A percentile compares a stretch with the other conserved stretches of the same genome.
These are phyloP conservation scores for Nemania sp. DNA, from an alignment of 2,329 filamentous ascomycete genomes.

Conservation along the genomic window DNA sequence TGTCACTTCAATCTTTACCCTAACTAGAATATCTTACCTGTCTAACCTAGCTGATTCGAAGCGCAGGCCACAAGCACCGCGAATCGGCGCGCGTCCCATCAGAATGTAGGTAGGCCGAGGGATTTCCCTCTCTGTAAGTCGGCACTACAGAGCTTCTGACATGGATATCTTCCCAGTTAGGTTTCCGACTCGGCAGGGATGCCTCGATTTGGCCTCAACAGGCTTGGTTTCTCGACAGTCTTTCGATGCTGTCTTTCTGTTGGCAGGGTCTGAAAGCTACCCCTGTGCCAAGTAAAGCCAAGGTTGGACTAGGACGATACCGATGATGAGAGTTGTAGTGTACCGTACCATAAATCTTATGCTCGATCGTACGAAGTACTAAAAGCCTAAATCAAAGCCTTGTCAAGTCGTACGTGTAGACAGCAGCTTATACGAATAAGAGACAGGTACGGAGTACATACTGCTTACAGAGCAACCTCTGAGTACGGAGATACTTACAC, in stretches of 20 bases:
- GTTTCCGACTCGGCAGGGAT: conserved; percentile 21
- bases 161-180: conserved; percentile 8
- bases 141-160: conserved; percentile 14
- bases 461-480: too few relatives aligned
- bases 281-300: conserved; percentile 11
- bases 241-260: neutral
- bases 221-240: neutral
- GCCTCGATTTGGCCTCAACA: conserved; percentile 3
- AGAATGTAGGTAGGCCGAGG: conserved; percentile 20
- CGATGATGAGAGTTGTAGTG: too few relatives aligned
- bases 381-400: neutral
- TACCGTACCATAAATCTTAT: too few relatives aligned
- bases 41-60: too few relatives aligned
- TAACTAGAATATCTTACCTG: neutral
- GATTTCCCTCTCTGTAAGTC: conserved; percentile 16
- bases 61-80: neutral
- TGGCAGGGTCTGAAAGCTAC: conserved; percentile 4
- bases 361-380: too few relatives aligned
- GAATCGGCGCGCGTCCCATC: conserved; percentile 19
- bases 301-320: too few relatives aligned
- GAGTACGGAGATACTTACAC: too few relatives aligned
- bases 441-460: too few relatives aligned
- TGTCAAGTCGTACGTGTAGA: neutral
- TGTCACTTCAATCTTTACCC: neutral
- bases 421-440: too few relatives aligned